A percentile compares a stretch with the other conserved stretches of the same genome.
These are phyloP conservation scores for Neurospora sp. DNA, from an alignment of 2,329 filamentous ascomycete species.

Conservation along the genomic window DNA sequence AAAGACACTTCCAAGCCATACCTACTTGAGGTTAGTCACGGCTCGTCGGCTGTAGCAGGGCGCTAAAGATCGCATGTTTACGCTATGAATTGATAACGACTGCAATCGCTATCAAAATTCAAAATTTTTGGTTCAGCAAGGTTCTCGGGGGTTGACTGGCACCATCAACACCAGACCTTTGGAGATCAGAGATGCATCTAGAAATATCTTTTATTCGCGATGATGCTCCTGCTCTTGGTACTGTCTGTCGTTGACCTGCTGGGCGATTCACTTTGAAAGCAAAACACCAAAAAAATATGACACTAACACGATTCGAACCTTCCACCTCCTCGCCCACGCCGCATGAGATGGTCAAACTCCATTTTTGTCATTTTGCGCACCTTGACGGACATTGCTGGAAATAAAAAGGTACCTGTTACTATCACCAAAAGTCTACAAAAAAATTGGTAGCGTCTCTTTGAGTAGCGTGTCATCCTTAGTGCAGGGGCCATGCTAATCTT, in stretches of 20 bases:
- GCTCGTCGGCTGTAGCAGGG: not conserved
- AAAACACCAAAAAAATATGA: not conserved
- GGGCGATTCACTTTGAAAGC: not conserved
- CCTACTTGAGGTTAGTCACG: not conserved
- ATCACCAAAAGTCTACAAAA: constrained; percentile 27
- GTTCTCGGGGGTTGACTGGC: not conserved
- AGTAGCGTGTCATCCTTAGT: constrained; percentile 85
- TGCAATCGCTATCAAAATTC: not conserved
- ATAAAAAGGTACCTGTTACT: not conserved
- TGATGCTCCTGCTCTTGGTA: not conserved
- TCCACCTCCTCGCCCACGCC: not conserved
- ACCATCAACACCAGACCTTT: not conserved
- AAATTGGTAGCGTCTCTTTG: constrained; percentile 60
- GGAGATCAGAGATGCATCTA: not conserved
- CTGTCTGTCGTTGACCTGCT: not conserved
- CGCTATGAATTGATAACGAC: not conserved
- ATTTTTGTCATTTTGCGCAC: not conserved
- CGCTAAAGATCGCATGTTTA: not conserved
- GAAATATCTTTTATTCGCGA: not conserved
- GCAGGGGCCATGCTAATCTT: constrained; percentile 74
- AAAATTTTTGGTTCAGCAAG: not conserved
- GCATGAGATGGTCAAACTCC: not conserved
- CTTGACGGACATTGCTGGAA: not conserved
- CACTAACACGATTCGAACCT: not conserved
- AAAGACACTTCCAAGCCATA: not conserved